These are phyloP conservation scores for Pholiota microspora DNA, from an alignment of 768 basidiomycete genomes.

Conservation along the genomic window DNA sequence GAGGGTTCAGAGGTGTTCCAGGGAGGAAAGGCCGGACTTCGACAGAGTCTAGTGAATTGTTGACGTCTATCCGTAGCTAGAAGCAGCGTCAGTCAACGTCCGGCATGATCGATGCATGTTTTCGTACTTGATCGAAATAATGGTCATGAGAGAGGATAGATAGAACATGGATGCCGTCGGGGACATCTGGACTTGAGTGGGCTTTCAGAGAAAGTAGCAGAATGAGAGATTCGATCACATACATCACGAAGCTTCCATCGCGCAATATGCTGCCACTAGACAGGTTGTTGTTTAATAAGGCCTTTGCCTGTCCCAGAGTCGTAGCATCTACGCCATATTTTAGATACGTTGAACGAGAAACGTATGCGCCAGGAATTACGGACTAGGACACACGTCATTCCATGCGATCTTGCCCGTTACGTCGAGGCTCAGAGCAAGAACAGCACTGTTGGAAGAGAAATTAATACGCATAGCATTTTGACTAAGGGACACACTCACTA, in stretches of 20 bases:
- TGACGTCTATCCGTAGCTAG: conserved; percentile 70
- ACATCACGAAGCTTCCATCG: conserved; percentile 71
- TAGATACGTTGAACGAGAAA: background rate
- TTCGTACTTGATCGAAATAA: conserved; percentile 64
- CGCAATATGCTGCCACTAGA: conserved; percentile 50
- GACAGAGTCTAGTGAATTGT: conserved; percentile 31
- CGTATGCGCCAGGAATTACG: conserved; percentile 15
- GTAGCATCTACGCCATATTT: conserved; percentile 25
- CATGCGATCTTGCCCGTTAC: conserved; percentile 62
- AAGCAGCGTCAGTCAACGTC: background rate
- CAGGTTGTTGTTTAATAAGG: conserved; percentile 58
- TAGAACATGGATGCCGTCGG: conserved; percentile 66
- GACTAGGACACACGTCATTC: conserved; percentile 71
- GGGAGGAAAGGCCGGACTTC: conserved; percentile 61
- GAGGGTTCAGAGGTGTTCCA: conserved; percentile 67
- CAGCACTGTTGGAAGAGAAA: conserved; percentile 20
- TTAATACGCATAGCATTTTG: background rate
- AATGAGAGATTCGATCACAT: conserved; percentile 21
- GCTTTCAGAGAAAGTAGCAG: background rate
- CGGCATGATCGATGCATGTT: background rate
- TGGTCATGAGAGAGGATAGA: conserved; percentile 67
- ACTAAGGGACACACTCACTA: conserved; percentile 28
- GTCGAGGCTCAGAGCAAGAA: conserved; percentile 45
- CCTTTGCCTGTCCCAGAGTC: conserved; percentile 54
- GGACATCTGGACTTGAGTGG: conserved; percentile 56